Conservation (phyloP, 1,139 yeast genomes). For the Protomyces pachydermus region DNA sequence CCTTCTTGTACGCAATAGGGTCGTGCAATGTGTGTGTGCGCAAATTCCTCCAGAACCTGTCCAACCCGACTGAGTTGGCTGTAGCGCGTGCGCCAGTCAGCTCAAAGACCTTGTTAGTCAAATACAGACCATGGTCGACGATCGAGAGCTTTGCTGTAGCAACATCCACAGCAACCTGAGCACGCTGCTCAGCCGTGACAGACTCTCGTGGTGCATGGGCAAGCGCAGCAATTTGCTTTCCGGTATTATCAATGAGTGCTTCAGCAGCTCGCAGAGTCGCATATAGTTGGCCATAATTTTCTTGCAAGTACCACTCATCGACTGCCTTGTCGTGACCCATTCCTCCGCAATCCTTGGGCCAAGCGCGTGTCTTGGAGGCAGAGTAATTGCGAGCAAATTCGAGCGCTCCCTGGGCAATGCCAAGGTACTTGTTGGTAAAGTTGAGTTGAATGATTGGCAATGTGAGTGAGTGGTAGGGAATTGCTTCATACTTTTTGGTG, state of each 20-base stretch:
- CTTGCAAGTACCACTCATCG: constrained; percentile 2
- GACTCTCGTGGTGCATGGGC: constrained; percentile 1
- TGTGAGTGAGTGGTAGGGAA: constrained; percentile 1
- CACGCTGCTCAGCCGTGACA: background rate
- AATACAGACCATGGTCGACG: background rate
- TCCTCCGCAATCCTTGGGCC: background rate
- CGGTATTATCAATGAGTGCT: background rate
- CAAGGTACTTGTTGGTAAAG: constrained; percentile 2
- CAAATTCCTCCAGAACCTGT: constrained; percentile 1
- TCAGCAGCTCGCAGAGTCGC: background rate
- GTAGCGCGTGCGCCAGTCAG: constrained; percentile 2
- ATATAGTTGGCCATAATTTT: background rate
- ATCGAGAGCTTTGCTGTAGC: constrained; percentile 3
- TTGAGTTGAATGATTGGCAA: constrained; percentile 1
- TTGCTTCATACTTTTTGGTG: background rate
- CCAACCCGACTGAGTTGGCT: background rate
- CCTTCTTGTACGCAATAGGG: constrained; percentile 5
- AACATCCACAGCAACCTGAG: constrained; percentile 1
- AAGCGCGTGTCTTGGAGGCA: background rate
- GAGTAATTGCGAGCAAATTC: constrained; percentile 1
- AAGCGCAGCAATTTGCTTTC: background rate
- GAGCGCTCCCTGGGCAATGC: constrained; percentile 2
- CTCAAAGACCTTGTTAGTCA: constrained; percentile 2
- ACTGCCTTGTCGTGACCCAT: background rate
- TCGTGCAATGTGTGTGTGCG: constrained; percentile 1